phyloP scores from a whole-genome alignment of 179 eudicot species.

The Kewa caespitosa region DNA sequence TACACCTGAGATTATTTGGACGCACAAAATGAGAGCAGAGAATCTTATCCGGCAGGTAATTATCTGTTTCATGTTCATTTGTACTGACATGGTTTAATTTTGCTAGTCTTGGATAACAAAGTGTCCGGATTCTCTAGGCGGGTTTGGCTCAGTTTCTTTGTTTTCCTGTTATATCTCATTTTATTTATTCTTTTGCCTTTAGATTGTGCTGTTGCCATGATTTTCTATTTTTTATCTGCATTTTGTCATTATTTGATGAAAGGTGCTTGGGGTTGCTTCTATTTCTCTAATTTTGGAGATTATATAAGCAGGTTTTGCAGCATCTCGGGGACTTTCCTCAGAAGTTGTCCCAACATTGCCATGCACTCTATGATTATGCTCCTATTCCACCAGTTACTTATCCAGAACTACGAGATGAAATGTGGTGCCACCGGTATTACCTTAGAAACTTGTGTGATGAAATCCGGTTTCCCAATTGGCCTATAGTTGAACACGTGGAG shows the following conservation, averaged over 20 bases:
- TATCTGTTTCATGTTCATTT: not conserved
- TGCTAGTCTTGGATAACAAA: too few relatives aligned
- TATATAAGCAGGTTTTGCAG: slow-evolving; percentile 80
- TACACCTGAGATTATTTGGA: slow-evolving; percentile 99
- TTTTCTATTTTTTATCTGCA: not conserved
- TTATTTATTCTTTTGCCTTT: too few relatives aligned
- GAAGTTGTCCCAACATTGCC: slow-evolving; percentile 95
- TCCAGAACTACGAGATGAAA: slow-evolving; percentile 92
- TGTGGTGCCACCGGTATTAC: slow-evolving; percentile 99
- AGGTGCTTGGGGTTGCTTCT: not conserved
- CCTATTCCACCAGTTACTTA: slow-evolving; percentile 99
- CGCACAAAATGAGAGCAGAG: slow-evolving; percentile 99
- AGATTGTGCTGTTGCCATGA: too few relatives aligned
- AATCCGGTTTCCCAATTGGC: slow-evolving; percentile 97
- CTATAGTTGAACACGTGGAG: slow-evolving; percentile 98
- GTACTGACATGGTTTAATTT: not conserved
- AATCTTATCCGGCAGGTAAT: slow-evolving; percentile 91
- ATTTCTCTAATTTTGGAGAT: slow-evolving; percentile 10
- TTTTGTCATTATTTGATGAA: not conserved
- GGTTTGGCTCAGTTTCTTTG: too few relatives aligned
- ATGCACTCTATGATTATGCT: slow-evolving; percentile 92
- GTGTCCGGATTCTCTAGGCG: too few relatives aligned
- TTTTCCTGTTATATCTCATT: too few relatives aligned
- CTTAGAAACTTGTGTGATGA: slow-evolving; percentile 98
- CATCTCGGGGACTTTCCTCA: slow-evolving; percentile 99